phyloP scores from a whole-genome alignment of 78 protist species.

The Emiliania huxleyi region DNA sequence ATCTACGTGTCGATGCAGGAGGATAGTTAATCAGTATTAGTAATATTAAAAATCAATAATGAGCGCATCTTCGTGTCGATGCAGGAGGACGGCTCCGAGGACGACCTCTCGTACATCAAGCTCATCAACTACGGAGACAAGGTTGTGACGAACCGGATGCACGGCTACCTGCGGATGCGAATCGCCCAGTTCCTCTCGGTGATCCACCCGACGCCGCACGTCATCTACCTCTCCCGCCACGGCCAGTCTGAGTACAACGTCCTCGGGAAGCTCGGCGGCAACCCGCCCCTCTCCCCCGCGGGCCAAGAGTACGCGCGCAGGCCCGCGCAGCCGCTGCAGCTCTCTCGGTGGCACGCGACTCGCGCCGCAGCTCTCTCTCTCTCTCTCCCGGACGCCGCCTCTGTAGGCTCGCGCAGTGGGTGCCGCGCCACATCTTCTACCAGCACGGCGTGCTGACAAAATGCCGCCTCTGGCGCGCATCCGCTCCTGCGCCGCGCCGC shows the following conservation, averaged over 20 bases:
- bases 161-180: background rate
- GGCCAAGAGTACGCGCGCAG: background rate
- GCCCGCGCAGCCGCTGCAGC: background rate
- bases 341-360: no score
- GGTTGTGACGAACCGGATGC: background rate
- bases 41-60: no score
- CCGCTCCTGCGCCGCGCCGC: no score
- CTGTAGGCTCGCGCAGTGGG: background rate
- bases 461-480: background rate
- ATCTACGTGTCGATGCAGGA: background rate
- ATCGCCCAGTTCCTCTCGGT: slow-evolving; percentile 19
- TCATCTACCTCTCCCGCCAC: slow-evolving; percentile 13
- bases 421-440: background rate
- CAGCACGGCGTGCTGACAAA: background rate
- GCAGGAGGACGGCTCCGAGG: slow-evolving; percentile 25
- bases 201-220: background rate
- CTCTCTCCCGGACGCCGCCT: no score
- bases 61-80: background rate
- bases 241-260: slow-evolving; percentile 19
- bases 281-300: background rate
- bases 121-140: slow-evolving; percentile 12
- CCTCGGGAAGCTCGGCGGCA: slow-evolving; percentile 17
- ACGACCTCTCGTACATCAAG: background rate
- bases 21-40: no score
- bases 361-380: no score